Evolutionary conservation across 331 rosid genomes (phyloP), one percentile per base, ranked within the genome.

Genomic region (Quercus phellos): DNA sequence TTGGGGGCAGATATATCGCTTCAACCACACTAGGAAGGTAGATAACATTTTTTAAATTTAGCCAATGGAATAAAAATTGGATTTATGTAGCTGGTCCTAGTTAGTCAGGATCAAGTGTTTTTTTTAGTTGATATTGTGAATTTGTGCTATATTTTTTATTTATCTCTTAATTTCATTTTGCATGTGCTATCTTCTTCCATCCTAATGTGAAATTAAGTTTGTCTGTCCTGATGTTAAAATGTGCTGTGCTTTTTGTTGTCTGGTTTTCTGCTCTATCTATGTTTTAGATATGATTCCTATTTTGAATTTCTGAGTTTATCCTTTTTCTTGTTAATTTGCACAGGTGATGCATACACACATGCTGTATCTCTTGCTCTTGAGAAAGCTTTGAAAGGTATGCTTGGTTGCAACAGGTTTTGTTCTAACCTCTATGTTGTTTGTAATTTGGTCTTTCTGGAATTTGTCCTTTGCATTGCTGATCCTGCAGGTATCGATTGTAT

Each of bases 371-470:
- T 87, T 68, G 88, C 90, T 75, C 86, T 94, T 30, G 99, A 94
- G 91, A 92, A 86, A 82, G 93, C 97, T 55, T 85, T 94, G 84
- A 87, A 87, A 94, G 97, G 99, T 90, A 90, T 82, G 76, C 58
- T 77, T 81, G 74, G 35, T 73, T 55, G 24, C 50, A 72, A 51
- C 78, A 72, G 83, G 73, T 72, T 75, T 59, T 63, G 69, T 77
- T 68, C 66, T 73, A 50, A 26, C 38, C 38, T 34, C 4, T 73
- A 13, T 42, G 3, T 55, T 77, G 29, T 29, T 64, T 71, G 58
- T 55, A 42, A 42, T 61, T 61, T 21, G 55, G 26, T 82, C 55
- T 69, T 76, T 70, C 24, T 79, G 11, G 32, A 70, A 26, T 72
- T 2, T n/a, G n/a, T n/a, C n/a, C n/a, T n/a, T n/a, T n/a, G n/a